These are phyloP conservation scores for Claviceps fusiformis DNA, from an alignment of 2,329 filamentous ascomycete species.

Conservation along the genomic window DNA sequence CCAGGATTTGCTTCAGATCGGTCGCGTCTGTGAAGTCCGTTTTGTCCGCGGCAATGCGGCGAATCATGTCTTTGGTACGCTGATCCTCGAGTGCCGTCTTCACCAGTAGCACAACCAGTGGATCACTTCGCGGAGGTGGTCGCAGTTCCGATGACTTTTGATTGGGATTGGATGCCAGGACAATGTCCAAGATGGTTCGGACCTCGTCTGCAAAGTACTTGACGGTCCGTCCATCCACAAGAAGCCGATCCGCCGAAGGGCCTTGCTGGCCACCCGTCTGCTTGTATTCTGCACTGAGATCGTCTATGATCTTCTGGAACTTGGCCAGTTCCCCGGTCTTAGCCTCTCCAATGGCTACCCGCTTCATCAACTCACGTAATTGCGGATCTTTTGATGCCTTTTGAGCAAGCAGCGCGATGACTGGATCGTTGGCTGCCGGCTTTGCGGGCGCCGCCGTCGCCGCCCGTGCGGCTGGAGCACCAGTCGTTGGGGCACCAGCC, in stretches of 20 bases:
- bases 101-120: slow-evolving; percentile 41
- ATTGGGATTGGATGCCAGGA: slow-evolving; percentile 43
- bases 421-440: slow-evolving; percentile 45
- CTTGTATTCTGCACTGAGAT: slow-evolving; percentile 51
- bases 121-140: slow-evolving; percentile 40
- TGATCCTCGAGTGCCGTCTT: slow-evolving; percentile 42
- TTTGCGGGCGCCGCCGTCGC: slow-evolving; percentile 9
- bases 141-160: slow-evolving; percentile 40
- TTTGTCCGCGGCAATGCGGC: slow-evolving; percentile 37
- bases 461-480: neutral
- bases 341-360: slow-evolving; percentile 64
- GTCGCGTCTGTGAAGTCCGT: slow-evolving; percentile 38
- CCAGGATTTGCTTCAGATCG: slow-evolving; percentile 39
- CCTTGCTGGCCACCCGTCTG: slow-evolving; percentile 35
- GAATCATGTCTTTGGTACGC: slow-evolving; percentile 35
- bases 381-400: slow-evolving; percentile 59
- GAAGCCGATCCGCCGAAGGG: slow-evolving; percentile 39
- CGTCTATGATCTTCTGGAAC: slow-evolving; percentile 71
- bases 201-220: slow-evolving; percentile 48
- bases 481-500: neutral
- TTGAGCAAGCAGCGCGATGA: slow-evolving; percentile 67
- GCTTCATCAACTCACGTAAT: slow-evolving; percentile 68
- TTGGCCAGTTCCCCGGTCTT: slow-evolving; percentile 56
- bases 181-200: slow-evolving; percentile 42
- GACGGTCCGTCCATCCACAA: slow-evolving; percentile 42